phyloP scores from a whole-genome alignment of 2,329 filamentous ascomycete species.

The Aspergillus candidus region DNA sequence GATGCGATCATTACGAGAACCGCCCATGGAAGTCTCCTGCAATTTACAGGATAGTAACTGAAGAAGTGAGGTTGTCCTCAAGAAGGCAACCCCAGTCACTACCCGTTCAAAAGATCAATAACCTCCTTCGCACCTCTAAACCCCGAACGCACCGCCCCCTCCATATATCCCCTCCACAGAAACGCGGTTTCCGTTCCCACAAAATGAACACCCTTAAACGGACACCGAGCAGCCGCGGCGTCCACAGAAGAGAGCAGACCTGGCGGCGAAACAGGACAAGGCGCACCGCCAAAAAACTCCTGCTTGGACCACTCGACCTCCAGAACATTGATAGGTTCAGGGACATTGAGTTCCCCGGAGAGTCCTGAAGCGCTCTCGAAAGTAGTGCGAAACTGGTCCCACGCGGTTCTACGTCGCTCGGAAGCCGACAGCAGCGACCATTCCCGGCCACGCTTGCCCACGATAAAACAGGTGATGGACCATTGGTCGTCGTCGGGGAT shows the following conservation, averaged over 20 bases:
- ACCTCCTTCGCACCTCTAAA: not conserved
- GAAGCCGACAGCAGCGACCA: conserved; percentile 21
- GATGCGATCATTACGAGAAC: no score
- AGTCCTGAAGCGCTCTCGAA: not conserved
- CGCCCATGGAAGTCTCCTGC: no score
- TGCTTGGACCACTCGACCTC: conserved; percentile 37
- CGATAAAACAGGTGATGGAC: conserved; percentile 38
- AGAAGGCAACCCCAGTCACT: no score
- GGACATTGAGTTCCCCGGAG: not conserved
- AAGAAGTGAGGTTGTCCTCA: no score
- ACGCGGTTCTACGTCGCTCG: conserved; percentile 9
- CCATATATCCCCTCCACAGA: conserved; percentile 55
- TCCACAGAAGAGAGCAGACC: conserved; percentile 14
- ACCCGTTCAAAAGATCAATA: not conserved
- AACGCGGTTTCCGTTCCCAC: conserved; percentile 49
- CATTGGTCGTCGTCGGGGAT: conserved; percentile 19
- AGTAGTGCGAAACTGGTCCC: not conserved
- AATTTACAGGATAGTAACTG: no score
- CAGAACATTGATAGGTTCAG: conserved; percentile 1
- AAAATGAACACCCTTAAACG: conserved; percentile 44
- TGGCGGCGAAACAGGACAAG: conserved; percentile 31
- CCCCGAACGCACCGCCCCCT: conserved; percentile 42
- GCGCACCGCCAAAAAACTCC: conserved; percentile 34
- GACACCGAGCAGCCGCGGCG: conserved; percentile 30
- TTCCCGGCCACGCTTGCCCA: conserved; percentile 27